Base-by-base conservation (phyloP, 345 rosid genomes). In the Camelina laxa region DNA sequence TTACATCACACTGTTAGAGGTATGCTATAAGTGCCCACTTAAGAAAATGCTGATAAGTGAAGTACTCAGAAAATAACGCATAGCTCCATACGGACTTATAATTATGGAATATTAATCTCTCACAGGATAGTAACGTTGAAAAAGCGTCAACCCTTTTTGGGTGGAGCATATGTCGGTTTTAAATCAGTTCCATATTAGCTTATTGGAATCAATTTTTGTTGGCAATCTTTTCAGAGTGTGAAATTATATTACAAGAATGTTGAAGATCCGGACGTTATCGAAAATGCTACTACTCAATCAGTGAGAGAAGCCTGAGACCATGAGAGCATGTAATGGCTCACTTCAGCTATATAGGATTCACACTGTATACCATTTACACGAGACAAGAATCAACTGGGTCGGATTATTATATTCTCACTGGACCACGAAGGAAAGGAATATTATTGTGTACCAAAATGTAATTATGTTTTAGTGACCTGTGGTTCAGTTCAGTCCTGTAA, bases 1-100 rank as follows among this genome's bases (percentile, higher is more conserved):
- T 79, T 94, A 94, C 82, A 79, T 94, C 83, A 78, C 95, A 42
- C 75, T 94, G 55, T 86, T 94, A 45, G 98, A 90, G 97, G 98
- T 94, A 88, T 54, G 63, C 16, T 65, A 27, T 63, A 16, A 55
- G 17, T 48, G 6, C 47, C 41, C 54, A 59, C 47, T 17, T 50
- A 30, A 24, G 19, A 20, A 50, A 38, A 2, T 36, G 6, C 30
- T 62, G 17, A n/a, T 20, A 15, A 70, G 1, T 70, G 19, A 22
- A 7, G 13, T 62, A 47, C 50, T 56, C 12, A 31, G 38, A 73
- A 64, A 13, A 41, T 17, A 51, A 24, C 19, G 7, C 27, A n/a
- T 38, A 7, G 1, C 38, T 9, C 41, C 21, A 22, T 66, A 6
- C 50, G 7, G 6, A 13, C 47, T 41, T 41, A 10, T 3, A 39